Evolutionary conservation across 2,329 filamentous ascomycete genomes (phyloP).

Genomic region (Colletotrichum navitas): DNA sequence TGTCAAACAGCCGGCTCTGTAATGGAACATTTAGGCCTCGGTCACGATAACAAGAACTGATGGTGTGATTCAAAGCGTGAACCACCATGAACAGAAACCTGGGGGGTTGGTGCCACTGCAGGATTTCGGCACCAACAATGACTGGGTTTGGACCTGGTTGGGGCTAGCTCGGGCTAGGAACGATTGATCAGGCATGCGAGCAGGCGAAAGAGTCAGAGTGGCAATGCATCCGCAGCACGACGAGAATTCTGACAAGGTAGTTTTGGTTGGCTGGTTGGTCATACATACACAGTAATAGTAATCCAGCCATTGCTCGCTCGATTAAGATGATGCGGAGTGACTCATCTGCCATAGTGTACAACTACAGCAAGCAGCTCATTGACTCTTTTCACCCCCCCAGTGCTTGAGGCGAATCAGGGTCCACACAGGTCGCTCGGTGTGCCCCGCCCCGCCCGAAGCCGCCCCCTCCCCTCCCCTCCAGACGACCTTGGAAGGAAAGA

Average conservation of each 20-base stretch:
- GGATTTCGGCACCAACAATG: constrained; percentile 3
- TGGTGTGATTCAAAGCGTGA: constrained; percentile 21
- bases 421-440: constrained; percentile 33
- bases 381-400: constrained; percentile 16
- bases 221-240: constrained; percentile 23
- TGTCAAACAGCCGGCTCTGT: background rate
- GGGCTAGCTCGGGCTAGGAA: constrained; percentile 13
- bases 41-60: background rate
- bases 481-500: constrained; percentile 6
- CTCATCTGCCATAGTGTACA: constrained; percentile 31
- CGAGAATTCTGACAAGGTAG: constrained; percentile 6
- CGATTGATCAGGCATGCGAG: background rate
- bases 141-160: background rate
- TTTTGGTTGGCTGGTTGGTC: constrained; percentile 11
- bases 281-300: background rate
- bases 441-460: constrained; percentile 27
- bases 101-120: background rate
- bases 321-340: constrained; percentile 30
- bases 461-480: constrained; percentile 11
- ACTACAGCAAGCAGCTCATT: constrained; percentile 13
- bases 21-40: background rate
- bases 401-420: constrained; percentile 29
- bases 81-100: background rate
- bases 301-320: background rate
- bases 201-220: constrained; percentile 32